Evolutionary conservation across 2,329 filamentous ascomycete species (phyloP), one percentile per base, ranked within the genome.

Genomic region (Penicillium sp.): DNA sequence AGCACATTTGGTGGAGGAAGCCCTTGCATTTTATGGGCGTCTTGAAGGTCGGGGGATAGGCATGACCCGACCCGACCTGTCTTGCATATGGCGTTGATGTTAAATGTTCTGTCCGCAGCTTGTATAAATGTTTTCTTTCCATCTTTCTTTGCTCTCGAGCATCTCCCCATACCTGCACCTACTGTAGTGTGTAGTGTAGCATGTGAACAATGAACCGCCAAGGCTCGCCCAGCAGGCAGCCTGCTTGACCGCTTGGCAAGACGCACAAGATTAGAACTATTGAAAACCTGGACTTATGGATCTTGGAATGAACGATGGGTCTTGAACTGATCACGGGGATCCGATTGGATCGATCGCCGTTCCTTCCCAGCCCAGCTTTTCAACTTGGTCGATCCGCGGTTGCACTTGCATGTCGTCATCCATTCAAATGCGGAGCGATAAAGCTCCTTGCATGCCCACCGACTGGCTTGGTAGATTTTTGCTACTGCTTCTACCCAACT

Each of bases 331-430:
- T 61, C 18, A 60, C 54, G 58, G 60, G 55, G 51, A 31, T 31
- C 31, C 31, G 31, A 31, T 31, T 31, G 31, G 31, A 31, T 35
- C 51, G 55, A 58, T 58, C 58, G 31, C 39, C 51, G 40, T 60
- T 54, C 54, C 35, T 58, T 37, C 52, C 14, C 40, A 31, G 49
- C 16, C 31, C 31, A 31, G 3, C 31, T 31, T 9, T 9, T 31
- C n/a, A 10, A 31, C 31, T 31, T 9, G 31, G 31, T 10, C n/a
- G 27, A 14, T 41, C 31, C 22, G 19, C 37, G 10, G 39, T 47
- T 36, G 41, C 51, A 49, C 18, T 6, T 53, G 49, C 58, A 60
- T 64, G 59, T 63, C 62, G 62, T 66, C 64, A 64, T 68, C 60
- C 46, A 64, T 63, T 61, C 54, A 16, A 55, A 59, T 55, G 37